These are phyloP conservation scores for Cutaneotrichosporon spelunceum DNA, from an alignment of 1,284 basidiomycete genomes.

Conservation along the genomic window DNA sequence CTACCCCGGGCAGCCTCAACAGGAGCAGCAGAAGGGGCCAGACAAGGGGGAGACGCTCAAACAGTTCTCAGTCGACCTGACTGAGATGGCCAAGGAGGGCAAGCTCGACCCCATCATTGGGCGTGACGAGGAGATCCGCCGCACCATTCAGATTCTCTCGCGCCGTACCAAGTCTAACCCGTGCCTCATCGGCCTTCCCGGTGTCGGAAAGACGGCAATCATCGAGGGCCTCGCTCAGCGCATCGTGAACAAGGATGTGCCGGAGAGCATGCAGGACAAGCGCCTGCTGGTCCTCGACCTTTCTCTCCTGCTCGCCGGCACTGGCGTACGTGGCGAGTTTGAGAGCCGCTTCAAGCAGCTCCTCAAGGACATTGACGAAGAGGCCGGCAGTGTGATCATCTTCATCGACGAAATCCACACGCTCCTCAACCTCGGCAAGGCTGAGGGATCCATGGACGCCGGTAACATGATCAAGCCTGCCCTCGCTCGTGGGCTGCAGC, in stretches of 20 bases:
- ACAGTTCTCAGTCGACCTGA: conserved; percentile 80
- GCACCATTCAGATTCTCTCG: conserved; percentile 76
- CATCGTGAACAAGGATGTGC: conserved; percentile 85
- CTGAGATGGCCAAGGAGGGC: conserved; percentile 73
- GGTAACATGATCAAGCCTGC: conserved; percentile 64
- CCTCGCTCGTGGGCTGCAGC: conserved; percentile 75
- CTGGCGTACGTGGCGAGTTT: conserved; percentile 83
- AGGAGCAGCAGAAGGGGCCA: conserved; percentile 28
- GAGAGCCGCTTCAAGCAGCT: conserved; percentile 88
- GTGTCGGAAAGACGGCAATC: conserved; percentile 89
- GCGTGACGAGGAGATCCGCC: conserved; percentile 82
- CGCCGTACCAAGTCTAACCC: conserved; percentile 83
- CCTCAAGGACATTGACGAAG: conserved; percentile 79
- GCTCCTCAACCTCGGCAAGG: conserved; percentile 67
- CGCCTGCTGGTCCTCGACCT: conserved; percentile 78
- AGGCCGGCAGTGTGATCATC: conserved; percentile 64
- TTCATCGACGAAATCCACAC: conserved; percentile 85
- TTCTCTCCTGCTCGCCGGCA: conserved; percentile 75
- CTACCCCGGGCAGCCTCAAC: conserved; percentile 16
- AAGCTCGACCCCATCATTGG: conserved; percentile 89
- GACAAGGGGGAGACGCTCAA: conserved; percentile 77
- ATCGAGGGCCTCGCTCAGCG: conserved; percentile 80
- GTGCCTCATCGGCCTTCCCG: conserved; percentile 58
- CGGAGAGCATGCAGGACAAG: conserved; percentile 79
- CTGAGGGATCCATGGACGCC: conserved; percentile 86